A percentile compares a stretch with the other conserved stretches of the same genome.
These are phyloP conservation scores for Acanthochlamys bracteata DNA, from an alignment of 106 monocot genomes.

Conservation along the genomic window DNA sequence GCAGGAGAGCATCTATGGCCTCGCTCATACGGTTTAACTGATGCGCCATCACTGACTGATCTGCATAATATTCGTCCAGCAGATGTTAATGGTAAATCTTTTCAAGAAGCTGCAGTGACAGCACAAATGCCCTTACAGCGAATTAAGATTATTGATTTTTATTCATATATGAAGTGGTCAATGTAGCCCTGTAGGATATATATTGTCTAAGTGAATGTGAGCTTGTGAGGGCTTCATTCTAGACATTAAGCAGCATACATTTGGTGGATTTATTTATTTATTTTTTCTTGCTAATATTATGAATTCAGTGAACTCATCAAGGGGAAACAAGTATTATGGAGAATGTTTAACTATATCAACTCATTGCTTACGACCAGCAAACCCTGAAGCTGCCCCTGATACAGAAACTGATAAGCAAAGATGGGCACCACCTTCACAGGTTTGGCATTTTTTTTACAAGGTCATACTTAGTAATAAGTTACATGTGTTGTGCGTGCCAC, in stretches of 20 bases:
- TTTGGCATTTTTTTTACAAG: conserved; percentile 1
- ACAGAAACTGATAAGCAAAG: conserved; percentile 60
- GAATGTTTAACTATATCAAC: conserved; percentile 41
- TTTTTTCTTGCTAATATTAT: conserved; percentile 10
- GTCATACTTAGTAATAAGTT: background rate
- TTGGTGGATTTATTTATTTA: too few relatives aligned
- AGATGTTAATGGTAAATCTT: conserved; percentile 74
- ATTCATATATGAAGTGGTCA: too few relatives aligned
- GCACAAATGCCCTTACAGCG: too few relatives aligned
- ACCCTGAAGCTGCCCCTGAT: conserved; percentile 63
- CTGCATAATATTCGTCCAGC: conserved; percentile 80
- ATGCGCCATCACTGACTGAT: conserved; percentile 61
- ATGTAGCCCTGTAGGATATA: too few relatives aligned
- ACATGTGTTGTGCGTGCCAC: background rate
- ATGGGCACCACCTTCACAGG: conserved; percentile 82
- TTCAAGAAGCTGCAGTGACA: too few relatives aligned
- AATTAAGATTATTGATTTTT: too few relatives aligned
- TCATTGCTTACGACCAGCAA: conserved; percentile 55
- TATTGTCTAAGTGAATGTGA: too few relatives aligned
- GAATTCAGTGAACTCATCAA: conserved; percentile 83
- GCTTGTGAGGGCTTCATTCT: too few relatives aligned
- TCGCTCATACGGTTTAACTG: conserved; percentile 59
- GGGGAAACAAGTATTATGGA: conserved; percentile 83
- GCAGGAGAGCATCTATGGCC: conserved; percentile 92
- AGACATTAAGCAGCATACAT: too few relatives aligned